Conservation (phyloP, 192 early-diverging fungal genomes). For the Backusella mclennaniae region DNA sequence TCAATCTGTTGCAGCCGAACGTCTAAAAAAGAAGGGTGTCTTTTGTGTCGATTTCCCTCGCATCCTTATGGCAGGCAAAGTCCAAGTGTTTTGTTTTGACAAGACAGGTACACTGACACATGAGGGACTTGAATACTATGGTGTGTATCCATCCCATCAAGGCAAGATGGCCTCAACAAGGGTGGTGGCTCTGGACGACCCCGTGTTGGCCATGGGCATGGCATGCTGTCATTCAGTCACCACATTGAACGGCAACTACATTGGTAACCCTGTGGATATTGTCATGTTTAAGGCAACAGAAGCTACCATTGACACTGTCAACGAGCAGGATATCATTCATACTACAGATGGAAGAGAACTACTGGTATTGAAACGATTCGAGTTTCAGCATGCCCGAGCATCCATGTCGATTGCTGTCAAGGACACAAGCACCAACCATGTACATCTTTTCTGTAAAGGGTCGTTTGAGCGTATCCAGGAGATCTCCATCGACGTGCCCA, state of each 20-base stretch:
- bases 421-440: conserved; percentile 39
- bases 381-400: conserved; percentile 65
- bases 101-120: conserved; percentile 78
- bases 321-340: conserved; percentile 20
- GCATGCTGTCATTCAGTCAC: conserved; percentile 62
- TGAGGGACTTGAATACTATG: conserved; percentile 65
- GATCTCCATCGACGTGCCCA: conserved; percentile 36
- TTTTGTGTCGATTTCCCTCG: conserved; percentile 68
- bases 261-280: conserved; percentile 68
- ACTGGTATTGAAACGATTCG: conserved; percentile 54
- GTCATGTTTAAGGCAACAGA: conserved; percentile 62
- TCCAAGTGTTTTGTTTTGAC: conserved; percentile 70
- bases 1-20: conserved; percentile 61
- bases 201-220: conserved; percentile 12
- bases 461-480: conserved; percentile 60
- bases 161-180: background rate
- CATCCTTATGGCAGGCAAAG: conserved; percentile 70
- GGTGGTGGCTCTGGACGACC: background rate
- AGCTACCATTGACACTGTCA: conserved; percentile 8
- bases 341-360: background rate
- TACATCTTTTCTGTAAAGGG: conserved; percentile 63
- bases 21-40: conserved; percentile 56
- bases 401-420: conserved; percentile 61
- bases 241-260: conserved; percentile 43
- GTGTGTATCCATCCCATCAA: conserved; percentile 17